Conservation (phyloP, 2,329 filamentous ascomycete species). For the Colletotrichum viniferum region DNA sequence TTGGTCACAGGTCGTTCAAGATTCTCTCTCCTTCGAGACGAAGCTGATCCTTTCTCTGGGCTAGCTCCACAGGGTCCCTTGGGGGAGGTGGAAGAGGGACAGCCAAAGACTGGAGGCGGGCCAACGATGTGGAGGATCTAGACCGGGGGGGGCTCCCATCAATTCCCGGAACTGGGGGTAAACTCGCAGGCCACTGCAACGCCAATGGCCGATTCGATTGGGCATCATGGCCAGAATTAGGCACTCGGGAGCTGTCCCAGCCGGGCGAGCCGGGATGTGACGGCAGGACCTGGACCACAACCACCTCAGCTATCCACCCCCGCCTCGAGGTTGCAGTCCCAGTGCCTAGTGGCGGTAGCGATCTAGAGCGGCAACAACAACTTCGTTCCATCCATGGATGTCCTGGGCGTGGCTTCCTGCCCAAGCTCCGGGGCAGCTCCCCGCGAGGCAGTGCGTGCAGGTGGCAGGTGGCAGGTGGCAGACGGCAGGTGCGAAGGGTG, state of each 20-base stretch:
- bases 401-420: background rate
- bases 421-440: constrained; percentile 9
- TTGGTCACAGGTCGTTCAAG: background rate
- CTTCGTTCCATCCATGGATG: background rate
- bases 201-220: background rate
- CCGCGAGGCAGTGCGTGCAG: constrained; percentile 13
- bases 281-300: background rate
- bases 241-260: background rate
- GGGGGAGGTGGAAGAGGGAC: background rate
- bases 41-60: background rate
- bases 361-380: background rate
- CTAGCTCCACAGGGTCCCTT: background rate
- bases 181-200: background rate
- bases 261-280: constrained; percentile 5
- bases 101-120: background rate
- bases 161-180: background rate
- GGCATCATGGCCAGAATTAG: background rate
- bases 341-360: background rate
- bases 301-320: background rate
- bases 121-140: background rate
- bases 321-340: constrained; percentile 4
- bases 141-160: background rate
- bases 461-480: background rate
- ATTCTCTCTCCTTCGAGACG: background rate
- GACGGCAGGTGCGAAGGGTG: background rate